Percentiles rank a stretch among this genome's conserved stretches.
phyloP scores from a whole-genome alignment of 2,329 filamentous ascomycete species.

The Pezicula radicicola region DNA sequence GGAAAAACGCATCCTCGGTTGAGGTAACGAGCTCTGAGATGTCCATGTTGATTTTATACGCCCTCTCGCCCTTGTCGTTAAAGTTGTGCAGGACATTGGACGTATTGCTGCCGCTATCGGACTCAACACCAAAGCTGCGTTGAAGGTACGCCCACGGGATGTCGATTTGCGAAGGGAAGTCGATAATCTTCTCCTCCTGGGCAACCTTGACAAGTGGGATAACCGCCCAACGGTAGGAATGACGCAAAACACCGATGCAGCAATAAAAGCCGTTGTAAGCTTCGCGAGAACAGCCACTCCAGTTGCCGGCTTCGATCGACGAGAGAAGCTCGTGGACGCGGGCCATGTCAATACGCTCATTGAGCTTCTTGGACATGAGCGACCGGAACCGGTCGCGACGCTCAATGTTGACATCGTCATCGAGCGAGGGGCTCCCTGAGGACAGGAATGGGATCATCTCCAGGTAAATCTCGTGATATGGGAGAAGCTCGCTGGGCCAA shows the following conservation, averaged over 20 bases:
- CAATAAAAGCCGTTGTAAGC: slow-evolving; percentile 32
- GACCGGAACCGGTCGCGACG: no score
- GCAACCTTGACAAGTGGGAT: slow-evolving; percentile 31
- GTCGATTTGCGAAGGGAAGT: slow-evolving; percentile 28
- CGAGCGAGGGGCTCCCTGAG: slow-evolving; percentile 16
- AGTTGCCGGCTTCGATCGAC: slow-evolving; percentile 22
- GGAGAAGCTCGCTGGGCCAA: slow-evolving; percentile 26
- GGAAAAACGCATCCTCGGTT: slow-evolving; percentile 29
- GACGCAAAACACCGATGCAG: slow-evolving; percentile 28
- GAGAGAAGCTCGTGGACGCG: not conserved
- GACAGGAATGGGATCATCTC: slow-evolving; percentile 25
- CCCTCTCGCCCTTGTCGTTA: slow-evolving; percentile 19
- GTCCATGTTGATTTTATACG: slow-evolving; percentile 30
- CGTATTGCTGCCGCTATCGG: slow-evolving; percentile 30
- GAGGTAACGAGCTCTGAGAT: slow-evolving; percentile 22
- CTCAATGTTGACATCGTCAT: slow-evolving; percentile 23
- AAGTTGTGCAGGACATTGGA: slow-evolving; percentile 32
- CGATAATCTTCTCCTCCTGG: slow-evolving; percentile 28
- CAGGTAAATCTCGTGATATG: slow-evolving; percentile 29
- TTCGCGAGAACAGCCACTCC: slow-evolving; percentile 25
- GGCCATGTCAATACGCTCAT: no score
- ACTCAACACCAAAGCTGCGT: slow-evolving; percentile 26
- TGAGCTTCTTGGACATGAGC: no score
- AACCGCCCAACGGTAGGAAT: slow-evolving; percentile 31
- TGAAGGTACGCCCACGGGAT: slow-evolving; percentile 30